Evolutionary conservation across 2,329 filamentous ascomycete species (phyloP).

Genomic region (Helotiales sp.): DNA sequence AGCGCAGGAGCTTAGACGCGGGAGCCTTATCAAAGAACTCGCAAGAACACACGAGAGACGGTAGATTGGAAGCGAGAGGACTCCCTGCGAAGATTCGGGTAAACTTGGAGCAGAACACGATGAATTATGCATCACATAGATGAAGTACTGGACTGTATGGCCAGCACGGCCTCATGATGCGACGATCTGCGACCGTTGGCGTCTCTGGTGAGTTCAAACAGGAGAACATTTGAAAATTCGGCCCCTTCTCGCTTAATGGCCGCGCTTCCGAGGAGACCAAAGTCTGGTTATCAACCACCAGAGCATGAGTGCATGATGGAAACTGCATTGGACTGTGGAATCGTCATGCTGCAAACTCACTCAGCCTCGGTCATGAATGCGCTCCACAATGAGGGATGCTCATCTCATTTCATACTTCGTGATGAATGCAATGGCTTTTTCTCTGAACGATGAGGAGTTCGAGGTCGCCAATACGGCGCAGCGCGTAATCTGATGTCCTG

Average conservation of each 20-base stretch:
- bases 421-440: not conserved
- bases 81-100: slow-evolving; percentile 1
- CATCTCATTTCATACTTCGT: not conserved
- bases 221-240: slow-evolving; percentile 13
- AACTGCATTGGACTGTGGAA: slow-evolving; percentile 5
- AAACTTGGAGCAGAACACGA: slow-evolving; percentile 2
- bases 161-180: slow-evolving; percentile 10
- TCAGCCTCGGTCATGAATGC: slow-evolving; percentile 1
- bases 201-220: slow-evolving; percentile 21
- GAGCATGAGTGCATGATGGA: slow-evolving; percentile 5
- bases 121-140: slow-evolving; percentile 18
- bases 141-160: slow-evolving; percentile 15
- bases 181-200: slow-evolving; percentile 16
- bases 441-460: not conserved
- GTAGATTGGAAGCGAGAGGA: slow-evolving; percentile 11
- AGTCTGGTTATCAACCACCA: not conserved
- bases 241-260: slow-evolving; percentile 12
- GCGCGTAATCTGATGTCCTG: slow-evolving; percentile 10
- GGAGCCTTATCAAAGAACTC: too few species aligned
- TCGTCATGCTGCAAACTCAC: slow-evolving; percentile 5
- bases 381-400: not conserved
- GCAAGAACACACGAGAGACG: not conserved
- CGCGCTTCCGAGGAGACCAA: slow-evolving; percentile 8
- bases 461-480: not conserved
- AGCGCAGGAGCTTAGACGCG: slow-evolving; percentile 15